Percentiles rank a stretch among this genome's conserved stretches.
These are phyloP conservation scores for Naganishia vishniacii DNA, from an alignment of 768 basidiomycete genomes.

Conservation along the genomic window DNA sequence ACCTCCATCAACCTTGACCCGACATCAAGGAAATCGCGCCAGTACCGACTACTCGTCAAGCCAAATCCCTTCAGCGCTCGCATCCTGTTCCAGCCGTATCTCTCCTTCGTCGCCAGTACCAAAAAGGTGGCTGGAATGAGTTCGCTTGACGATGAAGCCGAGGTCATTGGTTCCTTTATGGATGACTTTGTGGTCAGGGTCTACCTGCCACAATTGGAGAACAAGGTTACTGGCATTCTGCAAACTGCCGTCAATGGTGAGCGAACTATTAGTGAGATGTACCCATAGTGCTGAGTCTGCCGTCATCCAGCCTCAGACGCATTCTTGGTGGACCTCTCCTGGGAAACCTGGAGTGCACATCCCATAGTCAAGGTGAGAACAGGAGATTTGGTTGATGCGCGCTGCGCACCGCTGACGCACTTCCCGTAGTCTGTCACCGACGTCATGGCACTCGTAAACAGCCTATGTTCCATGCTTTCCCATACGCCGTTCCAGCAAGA, in stretches of 20 bases:
- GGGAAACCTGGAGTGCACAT: slow-evolving; percentile 59
- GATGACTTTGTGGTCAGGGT: slow-evolving; percentile 90
- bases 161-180: slow-evolving; percentile 61
- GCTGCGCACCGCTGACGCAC: not conserved
- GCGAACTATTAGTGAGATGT: not conserved
- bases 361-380: slow-evolving; percentile 69
- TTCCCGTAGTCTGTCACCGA: slow-evolving; percentile 67
- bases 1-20: slow-evolving; percentile 21
- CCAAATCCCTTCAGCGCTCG: slow-evolving; percentile 93
- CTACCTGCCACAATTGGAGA: slow-evolving; percentile 90
- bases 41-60: slow-evolving; percentile 76
- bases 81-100: slow-evolving; percentile 87
- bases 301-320: slow-evolving; percentile 66
- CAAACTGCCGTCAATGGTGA: slow-evolving; percentile 68
- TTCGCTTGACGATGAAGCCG: slow-evolving; percentile 46
- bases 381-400: not conserved
- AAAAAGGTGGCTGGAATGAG: slow-evolving; percentile 42
- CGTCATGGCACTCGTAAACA: slow-evolving; percentile 82
- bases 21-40: slow-evolving; percentile 54
- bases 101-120: slow-evolving; percentile 72
- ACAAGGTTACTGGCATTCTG: slow-evolving; percentile 81
- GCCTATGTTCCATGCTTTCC: slow-evolving; percentile 81
- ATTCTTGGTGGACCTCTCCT: slow-evolving; percentile 74
- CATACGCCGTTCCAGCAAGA: slow-evolving; percentile 91
- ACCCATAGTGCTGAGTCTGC: not conserved